A percentile compares a stretch with the other conserved stretches of the same genome.
Conservation (phyloP, 139 green algal genomes). For the Diplosphaera chodatii region DNA sequence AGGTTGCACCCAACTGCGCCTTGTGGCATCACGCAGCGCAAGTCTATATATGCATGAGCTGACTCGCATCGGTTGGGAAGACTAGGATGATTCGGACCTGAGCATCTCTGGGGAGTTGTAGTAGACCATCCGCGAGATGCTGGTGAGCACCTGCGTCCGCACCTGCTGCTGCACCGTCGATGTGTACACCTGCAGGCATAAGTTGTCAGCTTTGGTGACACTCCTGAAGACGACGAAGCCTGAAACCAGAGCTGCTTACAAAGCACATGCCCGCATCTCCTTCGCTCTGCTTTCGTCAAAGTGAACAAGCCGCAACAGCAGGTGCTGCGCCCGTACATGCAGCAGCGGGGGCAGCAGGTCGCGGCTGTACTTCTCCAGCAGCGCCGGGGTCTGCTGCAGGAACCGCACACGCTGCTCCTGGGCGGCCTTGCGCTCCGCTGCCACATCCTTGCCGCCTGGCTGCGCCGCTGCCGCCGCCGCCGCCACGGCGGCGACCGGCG, state of each 20-base stretch:
- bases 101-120: conserved; percentile 47
- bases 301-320: neutral
- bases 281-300: too few species aligned
- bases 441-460: neutral
- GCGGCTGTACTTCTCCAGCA: conserved; percentile 46
- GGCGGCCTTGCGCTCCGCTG: neutral
- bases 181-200: conserved; percentile 39
- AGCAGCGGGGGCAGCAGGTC: conserved; percentile 78
- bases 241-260: too few species aligned
- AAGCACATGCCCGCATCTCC: neutral
- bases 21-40: too few species aligned
- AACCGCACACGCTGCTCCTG: conserved; percentile 20
- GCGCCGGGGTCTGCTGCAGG: conserved; percentile 45
- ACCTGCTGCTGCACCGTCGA: conserved; percentile 53
- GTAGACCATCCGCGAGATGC: conserved; percentile 67
- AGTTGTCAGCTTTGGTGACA: neutral
- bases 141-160: conserved; percentile 57
- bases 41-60: too few species aligned
- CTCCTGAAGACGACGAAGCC: too few species aligned
- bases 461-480: neutral
- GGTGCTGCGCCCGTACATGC: conserved; percentile 23
- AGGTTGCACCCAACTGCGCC: too few species aligned
- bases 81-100: conserved; percentile 1
- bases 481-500: neutral
- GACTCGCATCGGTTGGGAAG: too few species aligned